Evolutionary conservation across 2,329 filamentous ascomycete species (phyloP), one percentile per base, ranked within the genome.

Genomic region (Dendryphion nanum): DNA sequence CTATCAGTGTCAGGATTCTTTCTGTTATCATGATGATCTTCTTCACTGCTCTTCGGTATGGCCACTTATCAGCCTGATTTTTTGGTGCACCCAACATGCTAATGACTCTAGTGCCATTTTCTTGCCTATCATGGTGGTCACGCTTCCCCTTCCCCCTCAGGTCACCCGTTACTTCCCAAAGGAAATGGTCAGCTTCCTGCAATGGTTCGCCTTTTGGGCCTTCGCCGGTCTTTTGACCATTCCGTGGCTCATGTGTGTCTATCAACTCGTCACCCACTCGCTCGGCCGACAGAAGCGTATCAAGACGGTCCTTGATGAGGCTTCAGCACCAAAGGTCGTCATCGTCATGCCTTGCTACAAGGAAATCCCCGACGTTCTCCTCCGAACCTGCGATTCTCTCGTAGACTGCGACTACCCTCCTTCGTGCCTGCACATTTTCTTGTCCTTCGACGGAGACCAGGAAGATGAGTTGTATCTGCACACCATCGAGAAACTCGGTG

Each of bases 261-360:
- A 94, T 60, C 86, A 94, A 57, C 78, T 96, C 4, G 86, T 95
- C 40, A 95, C 87, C 6, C 86, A 93, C 53, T 85, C 88, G 21
- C 75, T 97, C 18, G 90, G 91, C 16, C 81, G 89, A 47, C 83
- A 77, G 29, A 89, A 88, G 62, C 79, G 85, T 36, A 87, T 95
- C 59, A 90, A 94, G 61, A 79, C 87, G 47, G 81, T 89, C 1
- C 76, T 96, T 35, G 88, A 95, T 62, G 88, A 94, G 59, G 72
- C 79, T 3, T 89, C 84, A 1, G 90, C 93, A 0, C 93, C 91
- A 2, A 97, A 97, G 67, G 86, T 95, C 13, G 89, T 96, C 47
- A 86, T 97, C 43, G 85, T 97, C 41, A 96, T 97, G 89, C 93
- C 91, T 4, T 94, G 90, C 59, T 97, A 95, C 71, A 89, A 93